Conservation (phyloP, 2,329 filamentous ascomycete genomes). For the Trichoderma simmonsii region DNA sequence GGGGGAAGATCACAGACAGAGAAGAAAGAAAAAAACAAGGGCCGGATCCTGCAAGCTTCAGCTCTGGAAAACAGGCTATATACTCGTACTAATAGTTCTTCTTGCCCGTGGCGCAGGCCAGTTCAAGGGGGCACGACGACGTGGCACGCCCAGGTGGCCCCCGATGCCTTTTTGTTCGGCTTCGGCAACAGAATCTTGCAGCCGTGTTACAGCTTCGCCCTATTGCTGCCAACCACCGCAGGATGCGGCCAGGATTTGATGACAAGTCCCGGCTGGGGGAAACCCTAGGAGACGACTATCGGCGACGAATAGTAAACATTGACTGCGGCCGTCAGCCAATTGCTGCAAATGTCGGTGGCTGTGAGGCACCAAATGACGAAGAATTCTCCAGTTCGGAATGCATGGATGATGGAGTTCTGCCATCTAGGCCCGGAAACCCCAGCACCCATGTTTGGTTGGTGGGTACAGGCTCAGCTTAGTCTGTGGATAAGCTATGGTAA, state of each 20-base stretch:
- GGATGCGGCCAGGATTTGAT: background rate
- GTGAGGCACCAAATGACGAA: background rate
- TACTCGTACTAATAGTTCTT: background rate
- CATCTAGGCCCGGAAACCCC: background rate
- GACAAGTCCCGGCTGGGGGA: background rate
- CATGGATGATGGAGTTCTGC: background rate
- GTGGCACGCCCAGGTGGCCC: constrained; percentile 11
- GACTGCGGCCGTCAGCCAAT: background rate
- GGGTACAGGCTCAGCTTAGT: background rate
- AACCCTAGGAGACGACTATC: background rate
- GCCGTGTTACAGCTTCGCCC: background rate
- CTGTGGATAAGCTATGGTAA: background rate
- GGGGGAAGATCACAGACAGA: background rate
- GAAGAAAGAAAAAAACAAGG: background rate
- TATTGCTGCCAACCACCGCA: background rate
- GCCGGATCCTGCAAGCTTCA: background rate
- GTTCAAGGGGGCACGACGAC: background rate
- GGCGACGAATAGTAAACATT: background rate
- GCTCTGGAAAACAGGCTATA: background rate
- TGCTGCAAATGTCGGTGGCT: background rate
- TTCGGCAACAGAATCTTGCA: background rate
- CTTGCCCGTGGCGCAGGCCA: background rate
- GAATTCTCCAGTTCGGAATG: background rate
- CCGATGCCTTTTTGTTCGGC: background rate
- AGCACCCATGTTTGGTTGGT: background rate